Evolutionary conservation across 225 moss, liverwort and hornwort species (phyloP).

Genomic region (Polytrichum commune): DNA sequence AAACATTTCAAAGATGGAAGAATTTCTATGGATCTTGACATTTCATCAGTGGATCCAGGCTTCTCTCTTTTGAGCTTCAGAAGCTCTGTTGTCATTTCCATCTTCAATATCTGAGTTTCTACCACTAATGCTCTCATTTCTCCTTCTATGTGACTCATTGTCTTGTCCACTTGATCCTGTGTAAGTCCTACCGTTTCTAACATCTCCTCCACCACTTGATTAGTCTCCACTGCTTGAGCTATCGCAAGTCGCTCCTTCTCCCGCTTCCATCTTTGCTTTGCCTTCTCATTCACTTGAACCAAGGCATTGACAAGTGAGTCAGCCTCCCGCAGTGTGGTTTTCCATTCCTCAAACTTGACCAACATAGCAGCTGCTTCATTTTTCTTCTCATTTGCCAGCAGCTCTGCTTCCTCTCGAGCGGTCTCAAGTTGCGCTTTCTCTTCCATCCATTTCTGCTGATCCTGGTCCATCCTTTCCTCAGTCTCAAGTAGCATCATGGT

Average conservation of each 20-base stretch:
- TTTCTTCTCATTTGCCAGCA: constrained; percentile 70
- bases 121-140: constrained; percentile 44
- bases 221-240: constrained; percentile 35
- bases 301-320: constrained; percentile 80
- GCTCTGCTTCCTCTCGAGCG: constrained; percentile 59
- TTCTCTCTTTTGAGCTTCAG: constrained; percentile 44
- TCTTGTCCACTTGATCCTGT: constrained; percentile 47
- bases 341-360: constrained; percentile 79
- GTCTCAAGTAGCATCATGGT: constrained; percentile 44
- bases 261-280: constrained; percentile 70
- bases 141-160: constrained; percentile 33
- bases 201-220: constrained; percentile 44
- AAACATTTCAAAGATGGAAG: constrained; percentile 42
- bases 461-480: constrained; percentile 51
- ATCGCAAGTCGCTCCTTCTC: constrained; percentile 55
- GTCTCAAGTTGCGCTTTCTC: constrained; percentile 64
- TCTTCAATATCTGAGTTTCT: constrained; percentile 47
- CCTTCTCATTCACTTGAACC: constrained; percentile 79
- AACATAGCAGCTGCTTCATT: constrained; percentile 75
- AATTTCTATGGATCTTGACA: constrained; percentile 18
- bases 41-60: constrained; percentile 27
- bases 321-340: constrained; percentile 78
- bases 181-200: constrained; percentile 50
- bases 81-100: constrained; percentile 47
- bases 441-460: constrained; percentile 58